Conservation (phyloP, 2,329 filamentous ascomycete genomes). For the Diplodia seriata region DNA sequence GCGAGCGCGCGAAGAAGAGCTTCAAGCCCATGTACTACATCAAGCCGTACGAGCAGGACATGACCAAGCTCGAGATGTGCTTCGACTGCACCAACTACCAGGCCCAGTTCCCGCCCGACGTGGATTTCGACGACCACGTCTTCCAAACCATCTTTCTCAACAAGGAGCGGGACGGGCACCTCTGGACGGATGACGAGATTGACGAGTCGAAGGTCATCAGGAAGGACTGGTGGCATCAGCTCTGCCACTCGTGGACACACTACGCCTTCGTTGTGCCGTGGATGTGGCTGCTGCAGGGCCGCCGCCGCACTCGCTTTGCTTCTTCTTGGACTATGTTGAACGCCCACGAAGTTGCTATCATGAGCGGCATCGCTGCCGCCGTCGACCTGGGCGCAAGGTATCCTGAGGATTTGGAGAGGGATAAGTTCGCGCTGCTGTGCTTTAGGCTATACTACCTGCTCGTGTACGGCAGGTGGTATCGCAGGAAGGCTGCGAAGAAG, state of each 20-base stretch:
- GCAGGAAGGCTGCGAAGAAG: conserved; percentile 51
- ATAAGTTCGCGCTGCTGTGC: conserved; percentile 65
- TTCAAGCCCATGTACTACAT: conserved; percentile 72
- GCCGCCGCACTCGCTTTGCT: conserved; percentile 67
- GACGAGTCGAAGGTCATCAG: conserved; percentile 66
- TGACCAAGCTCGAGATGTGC: conserved; percentile 65
- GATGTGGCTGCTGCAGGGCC: conserved; percentile 75
- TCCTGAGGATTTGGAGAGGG: conserved; percentile 66
- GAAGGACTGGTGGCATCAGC: conserved; percentile 72
- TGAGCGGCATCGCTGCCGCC: conserved; percentile 74
- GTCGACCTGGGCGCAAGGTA: conserved; percentile 72
- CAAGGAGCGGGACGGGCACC: conserved; percentile 59
- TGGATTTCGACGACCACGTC: conserved; percentile 66
- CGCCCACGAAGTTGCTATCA: conserved; percentile 73
- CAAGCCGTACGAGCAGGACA: conserved; percentile 64
- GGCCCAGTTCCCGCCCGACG: conserved; percentile 67
- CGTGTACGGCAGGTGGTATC: conserved; percentile 68
- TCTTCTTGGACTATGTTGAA: conserved; percentile 74
- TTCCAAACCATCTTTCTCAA: conserved; percentile 75
- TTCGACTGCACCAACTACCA: conserved; percentile 81
- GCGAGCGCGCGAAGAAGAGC: conserved; percentile 56
- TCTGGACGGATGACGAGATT: conserved; percentile 68
- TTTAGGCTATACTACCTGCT: conserved; percentile 69
- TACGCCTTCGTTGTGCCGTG: conserved; percentile 71
- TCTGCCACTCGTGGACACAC: conserved; percentile 69